These are phyloP conservation scores for Picochlorum sp. DNA, from an alignment of 139 green algal species.

Conservation along the genomic window DNA sequence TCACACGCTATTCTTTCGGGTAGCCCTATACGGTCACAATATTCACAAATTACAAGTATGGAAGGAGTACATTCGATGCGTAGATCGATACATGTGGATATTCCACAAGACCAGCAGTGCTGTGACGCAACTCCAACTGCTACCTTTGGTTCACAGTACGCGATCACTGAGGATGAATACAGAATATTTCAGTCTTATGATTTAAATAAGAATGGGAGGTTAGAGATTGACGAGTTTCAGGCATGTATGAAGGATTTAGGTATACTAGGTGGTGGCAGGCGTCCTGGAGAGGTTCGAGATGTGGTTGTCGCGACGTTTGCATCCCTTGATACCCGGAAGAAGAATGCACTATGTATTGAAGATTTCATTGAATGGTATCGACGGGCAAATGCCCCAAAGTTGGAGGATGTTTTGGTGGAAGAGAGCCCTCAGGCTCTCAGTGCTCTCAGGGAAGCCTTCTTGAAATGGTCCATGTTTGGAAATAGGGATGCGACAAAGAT, in stretches of 20 bases:
- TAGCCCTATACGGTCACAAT: too few relatives aligned
- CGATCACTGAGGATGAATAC: background rate
- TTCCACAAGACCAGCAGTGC: too few relatives aligned
- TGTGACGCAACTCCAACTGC: background rate
- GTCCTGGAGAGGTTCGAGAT: background rate
- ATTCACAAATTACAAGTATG: too few relatives aligned
- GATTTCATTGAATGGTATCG: conserved; percentile 1
- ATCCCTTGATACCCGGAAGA: background rate
- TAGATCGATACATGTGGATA: too few relatives aligned
- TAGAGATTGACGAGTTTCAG: conserved; percentile 12
- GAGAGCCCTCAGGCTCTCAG: background rate
- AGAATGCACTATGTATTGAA: background rate
- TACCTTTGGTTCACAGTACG: too few relatives aligned
- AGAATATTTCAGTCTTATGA: conserved; percentile 6
- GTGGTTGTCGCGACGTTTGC: conserved; percentile 7
- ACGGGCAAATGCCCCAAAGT: conserved; percentile 8
- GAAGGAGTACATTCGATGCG: too few relatives aligned
- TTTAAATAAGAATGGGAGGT: background rate
- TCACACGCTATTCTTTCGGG: too few relatives aligned
- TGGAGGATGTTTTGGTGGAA: background rate
- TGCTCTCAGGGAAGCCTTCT: background rate
- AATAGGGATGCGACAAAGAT: background rate
- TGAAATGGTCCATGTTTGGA: conserved; percentile 7
- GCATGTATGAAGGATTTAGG: conserved; percentile 1
- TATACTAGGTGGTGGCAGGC: background rate